Conservation (phyloP, 331 rosid species). For the Pyrus hybrid region DNA sequence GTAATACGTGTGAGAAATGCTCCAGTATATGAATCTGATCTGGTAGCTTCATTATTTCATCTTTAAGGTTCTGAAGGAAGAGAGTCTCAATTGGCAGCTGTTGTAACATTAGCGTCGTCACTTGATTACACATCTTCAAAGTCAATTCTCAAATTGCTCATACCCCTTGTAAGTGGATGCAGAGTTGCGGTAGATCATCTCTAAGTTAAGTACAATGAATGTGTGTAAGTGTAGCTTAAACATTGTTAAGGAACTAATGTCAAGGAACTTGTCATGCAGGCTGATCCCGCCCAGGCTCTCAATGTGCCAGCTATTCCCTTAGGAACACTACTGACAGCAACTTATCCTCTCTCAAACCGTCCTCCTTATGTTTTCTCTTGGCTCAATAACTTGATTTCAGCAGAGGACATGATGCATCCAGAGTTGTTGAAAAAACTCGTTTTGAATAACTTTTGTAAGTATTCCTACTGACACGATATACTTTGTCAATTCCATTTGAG, state of each 20-base stretch:
- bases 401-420: conserved; percentile 96
- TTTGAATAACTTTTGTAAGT: conserved; percentile 90
- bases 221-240: background rate
- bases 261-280: conserved; percentile 51
- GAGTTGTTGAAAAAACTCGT: conserved; percentile 75
- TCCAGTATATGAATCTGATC: background rate
- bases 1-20: background rate
- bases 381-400: conserved; percentile 79
- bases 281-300: conserved; percentile 97
- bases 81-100: conserved; percentile 72
- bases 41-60: background rate
- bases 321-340: conserved; percentile 77
- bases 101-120: conserved; percentile 91
- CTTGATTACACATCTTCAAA: conserved; percentile 89
- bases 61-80: conserved; percentile 64
- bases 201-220: conserved; percentile 8
- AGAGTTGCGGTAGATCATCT: background rate
- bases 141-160: conserved; percentile 70
- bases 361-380: conserved; percentile 80
- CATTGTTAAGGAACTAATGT: conserved; percentile 18
- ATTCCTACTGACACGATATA: conserved; percentile 2
- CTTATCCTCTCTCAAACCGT: conserved; percentile 76
- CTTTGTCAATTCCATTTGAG: background rate
- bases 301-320: conserved; percentile 91
- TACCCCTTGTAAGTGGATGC: conserved; percentile 78